A percentile compares a stretch with the other conserved stretches of the same genome.
Evolutionary conservation across 352 stramenopile genomes (phyloP).

Genomic region (Detonula confervacea): DNA sequence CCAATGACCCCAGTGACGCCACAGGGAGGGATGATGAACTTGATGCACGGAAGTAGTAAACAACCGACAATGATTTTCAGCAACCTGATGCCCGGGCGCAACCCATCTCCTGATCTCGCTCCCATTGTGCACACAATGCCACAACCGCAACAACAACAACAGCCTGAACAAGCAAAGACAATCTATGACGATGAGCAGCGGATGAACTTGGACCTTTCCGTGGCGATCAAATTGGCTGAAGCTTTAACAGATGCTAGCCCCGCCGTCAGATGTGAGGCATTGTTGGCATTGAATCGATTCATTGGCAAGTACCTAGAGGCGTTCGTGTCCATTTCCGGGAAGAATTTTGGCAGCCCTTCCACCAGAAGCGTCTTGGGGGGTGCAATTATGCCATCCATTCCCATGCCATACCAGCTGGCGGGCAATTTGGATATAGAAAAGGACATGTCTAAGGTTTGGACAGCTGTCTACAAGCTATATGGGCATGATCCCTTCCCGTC

Average conservation of each 20-base stretch:
- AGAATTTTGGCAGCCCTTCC: conserved; percentile 22
- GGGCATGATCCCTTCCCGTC: conserved; percentile 89
- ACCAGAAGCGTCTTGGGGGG: conserved; percentile 19
- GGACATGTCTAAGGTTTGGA: conserved; percentile 90
- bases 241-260: conserved; percentile 64
- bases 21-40: conserved; percentile 16
- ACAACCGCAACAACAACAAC: conserved; percentile 7
- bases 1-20: conserved; percentile 19
- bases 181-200: conserved; percentile 46
- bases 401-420: conserved; percentile 52
- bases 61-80: conserved; percentile 46
- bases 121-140: no score
- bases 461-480: conserved; percentile 87
- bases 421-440: conserved; percentile 84
- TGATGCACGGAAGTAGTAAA: conserved; percentile 12
- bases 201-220: conserved; percentile 50
- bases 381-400: conserved; percentile 31
- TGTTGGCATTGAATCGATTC: conserved; percentile 62
- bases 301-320: conserved; percentile 81
- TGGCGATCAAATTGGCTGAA: conserved; percentile 42
- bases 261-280: conserved; percentile 79
- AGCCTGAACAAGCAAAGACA: conserved; percentile 39
- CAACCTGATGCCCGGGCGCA: conserved; percentile 21
- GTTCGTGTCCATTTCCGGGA: conserved; percentile 74
- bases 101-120: no score